These are phyloP conservation scores for Parastagonospora nodorum DNA, from an alignment of 2,329 filamentous ascomycete species.

Conservation along the genomic window DNA sequence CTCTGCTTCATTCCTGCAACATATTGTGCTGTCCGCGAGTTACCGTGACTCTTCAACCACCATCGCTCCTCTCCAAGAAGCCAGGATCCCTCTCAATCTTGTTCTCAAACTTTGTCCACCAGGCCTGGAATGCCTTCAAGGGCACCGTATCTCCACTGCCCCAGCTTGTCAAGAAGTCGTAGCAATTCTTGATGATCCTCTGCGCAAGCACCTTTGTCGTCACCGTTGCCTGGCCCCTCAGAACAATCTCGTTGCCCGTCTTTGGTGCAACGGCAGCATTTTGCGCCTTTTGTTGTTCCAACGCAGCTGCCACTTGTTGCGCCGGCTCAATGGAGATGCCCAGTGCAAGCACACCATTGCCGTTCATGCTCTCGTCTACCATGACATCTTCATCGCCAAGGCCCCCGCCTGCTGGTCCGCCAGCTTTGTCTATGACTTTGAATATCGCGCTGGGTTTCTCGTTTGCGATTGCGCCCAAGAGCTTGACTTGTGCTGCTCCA, in stretches of 20 bases:
- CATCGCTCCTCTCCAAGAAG: slow-evolving; percentile 78
- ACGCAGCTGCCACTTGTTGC: slow-evolving; percentile 70
- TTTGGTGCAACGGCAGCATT: slow-evolving; percentile 36
- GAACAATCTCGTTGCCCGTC: slow-evolving; percentile 42
- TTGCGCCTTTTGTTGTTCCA: slow-evolving; percentile 63
- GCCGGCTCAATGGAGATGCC: slow-evolving; percentile 83
- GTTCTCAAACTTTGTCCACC: slow-evolving; percentile 97
- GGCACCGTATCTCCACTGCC: slow-evolving; percentile 82
- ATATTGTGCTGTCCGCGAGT: too few species aligned
- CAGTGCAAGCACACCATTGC: slow-evolving; percentile 62
- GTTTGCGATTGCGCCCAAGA: slow-evolving; percentile 86
- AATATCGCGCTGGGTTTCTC: slow-evolving; percentile 94
- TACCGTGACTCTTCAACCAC: slow-evolving; percentile 31
- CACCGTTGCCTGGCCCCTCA: slow-evolving; percentile 49
- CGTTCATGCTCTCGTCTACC: slow-evolving; percentile 46
- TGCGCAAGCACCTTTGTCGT: slow-evolving; percentile 84
- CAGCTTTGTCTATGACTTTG: slow-evolving; percentile 62
- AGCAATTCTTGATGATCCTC: slow-evolving; percentile 93
- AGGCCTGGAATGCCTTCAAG: slow-evolving; percentile 92
- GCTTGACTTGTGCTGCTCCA: slow-evolving; percentile 67
- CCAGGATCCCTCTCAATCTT: slow-evolving; percentile 82
- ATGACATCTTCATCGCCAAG: slow-evolving; percentile 56
- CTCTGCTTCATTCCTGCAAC: too few species aligned
- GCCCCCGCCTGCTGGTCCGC: slow-evolving; percentile 44
- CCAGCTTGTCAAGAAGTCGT: slow-evolving; percentile 93